Evolutionary conservation across 2,329 filamentous ascomycete species (phyloP).

Genomic region (Xylaria sp.): DNA sequence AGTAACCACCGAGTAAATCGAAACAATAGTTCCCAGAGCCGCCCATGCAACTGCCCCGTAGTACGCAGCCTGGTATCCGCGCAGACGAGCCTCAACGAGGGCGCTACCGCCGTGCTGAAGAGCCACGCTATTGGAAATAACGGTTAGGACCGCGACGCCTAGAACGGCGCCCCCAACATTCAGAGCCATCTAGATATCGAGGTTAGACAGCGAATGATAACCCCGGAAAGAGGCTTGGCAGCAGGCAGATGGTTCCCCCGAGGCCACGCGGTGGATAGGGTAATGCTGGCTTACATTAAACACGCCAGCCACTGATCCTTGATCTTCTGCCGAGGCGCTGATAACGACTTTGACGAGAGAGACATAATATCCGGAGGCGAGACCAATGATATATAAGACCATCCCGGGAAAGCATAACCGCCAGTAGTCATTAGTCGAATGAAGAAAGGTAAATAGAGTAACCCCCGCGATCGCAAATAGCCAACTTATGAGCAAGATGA

Average conservation of each 20-base stretch:
- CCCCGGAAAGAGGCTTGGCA: too few species aligned
- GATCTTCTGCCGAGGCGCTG: conserved; percentile 9
- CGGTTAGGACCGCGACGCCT: conserved; percentile 12
- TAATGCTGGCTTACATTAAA: conserved; percentile 5
- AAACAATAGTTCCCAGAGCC: conserved; percentile 1
- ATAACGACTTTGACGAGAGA: conserved; percentile 6
- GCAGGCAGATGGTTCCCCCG: neutral
- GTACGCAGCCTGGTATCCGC: conserved; percentile 14
- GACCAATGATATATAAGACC: conserved; percentile 14
- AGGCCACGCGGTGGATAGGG: neutral
- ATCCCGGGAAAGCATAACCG: conserved; percentile 9
- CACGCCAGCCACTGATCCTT: conserved; percentile 8
- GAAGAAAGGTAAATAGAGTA: conserved; percentile 8
- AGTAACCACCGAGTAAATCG: neutral
- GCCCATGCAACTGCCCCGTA: conserved; percentile 14
- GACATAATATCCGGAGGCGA: conserved; percentile 14
- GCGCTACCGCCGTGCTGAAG: neutral
- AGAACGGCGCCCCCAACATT: conserved; percentile 17
- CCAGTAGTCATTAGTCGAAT: conserved; percentile 12
- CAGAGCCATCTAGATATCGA: conserved; percentile 7
- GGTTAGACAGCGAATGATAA: neutral
- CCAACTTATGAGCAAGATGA: conserved; percentile 12
- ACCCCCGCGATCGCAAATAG: conserved; percentile 13
- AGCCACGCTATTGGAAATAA: conserved; percentile 8
- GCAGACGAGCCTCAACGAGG: neutral